Evolutionary conservation across 2,329 filamentous ascomycete genomes (phyloP).

Genomic region (Macroventuria anomochaeta): DNA sequence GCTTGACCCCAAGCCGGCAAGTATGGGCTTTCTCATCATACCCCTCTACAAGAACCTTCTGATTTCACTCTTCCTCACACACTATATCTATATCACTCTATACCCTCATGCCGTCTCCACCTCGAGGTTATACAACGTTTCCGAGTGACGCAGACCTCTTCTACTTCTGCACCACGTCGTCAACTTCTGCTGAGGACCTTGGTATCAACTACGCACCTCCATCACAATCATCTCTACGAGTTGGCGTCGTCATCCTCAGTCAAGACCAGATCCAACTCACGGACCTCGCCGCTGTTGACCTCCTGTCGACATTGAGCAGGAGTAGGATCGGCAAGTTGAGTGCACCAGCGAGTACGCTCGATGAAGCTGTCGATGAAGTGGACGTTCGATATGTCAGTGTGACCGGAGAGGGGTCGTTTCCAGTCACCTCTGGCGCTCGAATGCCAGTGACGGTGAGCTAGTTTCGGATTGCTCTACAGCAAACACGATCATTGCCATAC

Average conservation of each 20-base stretch:
- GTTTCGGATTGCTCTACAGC: constrained; percentile 36
- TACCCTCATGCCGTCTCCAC: constrained; percentile 41
- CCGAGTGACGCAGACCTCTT: constrained; percentile 47
- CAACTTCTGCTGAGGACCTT: constrained; percentile 43
- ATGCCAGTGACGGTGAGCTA: constrained; percentile 50
- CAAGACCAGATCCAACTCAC: constrained; percentile 41
- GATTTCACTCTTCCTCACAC: neutral
- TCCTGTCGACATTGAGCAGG: constrained; percentile 42
- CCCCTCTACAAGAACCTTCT: neutral
- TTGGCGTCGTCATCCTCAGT: constrained; percentile 43
- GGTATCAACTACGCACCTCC: constrained; percentile 42
- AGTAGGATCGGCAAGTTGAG: constrained; percentile 37
- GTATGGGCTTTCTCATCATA: neutral
- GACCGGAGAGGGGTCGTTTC: constrained; percentile 46
- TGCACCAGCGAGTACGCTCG: constrained; percentile 30
- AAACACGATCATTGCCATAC: constrained; percentile 25
- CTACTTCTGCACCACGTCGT: constrained; percentile 46
- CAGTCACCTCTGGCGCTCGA: constrained; percentile 44
- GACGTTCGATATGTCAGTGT: constrained; percentile 48
- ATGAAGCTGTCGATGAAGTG: constrained; percentile 45
- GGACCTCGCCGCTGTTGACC: constrained; percentile 44
- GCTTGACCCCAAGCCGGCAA: constrained; percentile 27
- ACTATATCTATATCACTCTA: neutral
- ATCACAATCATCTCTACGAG: constrained; percentile 43
- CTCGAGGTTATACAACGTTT: constrained; percentile 43